Conservation (phyloP, 192 early-diverging fungal species). For the Mortierella antarctica region DNA sequence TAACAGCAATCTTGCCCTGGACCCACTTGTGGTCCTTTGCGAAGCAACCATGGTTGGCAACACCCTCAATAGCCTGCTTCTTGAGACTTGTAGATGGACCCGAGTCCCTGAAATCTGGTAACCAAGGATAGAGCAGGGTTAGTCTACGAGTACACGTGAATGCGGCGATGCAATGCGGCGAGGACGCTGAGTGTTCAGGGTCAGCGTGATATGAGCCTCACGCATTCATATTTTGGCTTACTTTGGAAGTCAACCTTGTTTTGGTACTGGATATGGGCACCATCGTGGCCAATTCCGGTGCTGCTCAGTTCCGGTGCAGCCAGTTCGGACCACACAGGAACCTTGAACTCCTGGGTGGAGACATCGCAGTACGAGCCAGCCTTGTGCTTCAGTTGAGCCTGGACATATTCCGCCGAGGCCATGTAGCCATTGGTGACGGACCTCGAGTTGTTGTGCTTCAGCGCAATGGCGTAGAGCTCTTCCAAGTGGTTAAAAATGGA, state of each 20-base stretch:
- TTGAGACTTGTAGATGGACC: slow-evolving; percentile 58
- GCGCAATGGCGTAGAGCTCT: slow-evolving; percentile 47
- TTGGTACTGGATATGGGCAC: slow-evolving; percentile 39
- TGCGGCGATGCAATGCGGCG: too few relatives aligned
- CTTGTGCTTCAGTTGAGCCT: slow-evolving; percentile 60
- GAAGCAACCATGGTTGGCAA: slow-evolving; percentile 54
- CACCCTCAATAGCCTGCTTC: slow-evolving; percentile 41
- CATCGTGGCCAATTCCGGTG: slow-evolving; percentile 20
- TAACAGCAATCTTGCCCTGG: slow-evolving; percentile 60
- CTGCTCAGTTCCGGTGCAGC: slow-evolving; percentile 48
- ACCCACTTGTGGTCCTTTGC: slow-evolving; percentile 46
- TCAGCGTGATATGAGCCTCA: slow-evolving; percentile 10
- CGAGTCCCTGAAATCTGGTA: slow-evolving; percentile 63
- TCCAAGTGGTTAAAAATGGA: slow-evolving; percentile 46
- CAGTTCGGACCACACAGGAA: slow-evolving; percentile 57
- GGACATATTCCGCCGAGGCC: slow-evolving; percentile 70
- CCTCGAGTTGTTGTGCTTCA: slow-evolving; percentile 52
- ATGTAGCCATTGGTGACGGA: slow-evolving; percentile 56
- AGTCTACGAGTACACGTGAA: too few relatives aligned
- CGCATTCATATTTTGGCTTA: slow-evolving; percentile 27
- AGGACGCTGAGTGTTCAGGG: too few relatives aligned
- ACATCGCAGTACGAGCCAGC: slow-evolving; percentile 53
- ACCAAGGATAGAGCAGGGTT: too few relatives aligned
- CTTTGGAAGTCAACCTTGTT: slow-evolving; percentile 61
- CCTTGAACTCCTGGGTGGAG: slow-evolving; percentile 60